Evolutionary conservation across 441 rosid species (phyloP).

Genomic region (Metrosideros polymorpha): DNA sequence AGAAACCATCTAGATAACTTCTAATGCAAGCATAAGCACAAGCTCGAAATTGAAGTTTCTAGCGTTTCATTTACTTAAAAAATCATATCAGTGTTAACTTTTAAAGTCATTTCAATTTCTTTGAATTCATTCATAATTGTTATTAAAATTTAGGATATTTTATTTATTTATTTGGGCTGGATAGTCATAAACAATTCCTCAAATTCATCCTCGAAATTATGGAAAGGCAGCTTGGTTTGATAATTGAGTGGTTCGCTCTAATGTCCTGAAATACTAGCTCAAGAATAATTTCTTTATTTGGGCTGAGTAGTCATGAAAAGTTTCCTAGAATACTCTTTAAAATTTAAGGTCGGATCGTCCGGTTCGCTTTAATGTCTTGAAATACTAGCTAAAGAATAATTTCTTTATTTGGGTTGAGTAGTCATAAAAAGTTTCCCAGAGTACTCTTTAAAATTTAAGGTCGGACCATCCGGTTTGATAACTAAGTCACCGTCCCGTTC

Average conservation of each 20-base stretch:
- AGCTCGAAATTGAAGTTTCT: not conserved
- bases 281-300: not conserved
- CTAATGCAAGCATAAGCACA: not conserved
- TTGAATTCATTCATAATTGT: too few species aligned
- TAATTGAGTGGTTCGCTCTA: not conserved
- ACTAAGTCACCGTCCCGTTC: not conserved
- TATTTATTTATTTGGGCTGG: too few species aligned
- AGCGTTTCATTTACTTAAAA: not conserved
- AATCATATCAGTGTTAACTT: not conserved
- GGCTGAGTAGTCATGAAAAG: not conserved
- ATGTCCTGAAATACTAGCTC: not conserved
- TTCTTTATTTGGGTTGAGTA: too few species aligned
- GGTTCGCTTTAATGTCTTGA: too few species aligned
- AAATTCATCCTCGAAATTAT: not conserved
- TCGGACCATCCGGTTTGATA: accelerated
- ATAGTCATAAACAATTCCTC: too few species aligned
- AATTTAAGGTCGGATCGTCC: too few species aligned
- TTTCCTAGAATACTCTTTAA: too few species aligned
- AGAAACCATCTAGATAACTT: not conserved
- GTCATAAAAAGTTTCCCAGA: not conserved
- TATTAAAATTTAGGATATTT: too few species aligned
- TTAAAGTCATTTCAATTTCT: too few species aligned
- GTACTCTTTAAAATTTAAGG: not conserved
- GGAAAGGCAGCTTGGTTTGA: accelerated
- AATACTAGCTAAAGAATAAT: too few species aligned